Percentiles rank a stretch among this genome's conserved stretches.
Evolutionary conservation across 2,329 filamentous ascomycete species (phyloP).

Genomic region (Sporothrix euskadiensis): DNA sequence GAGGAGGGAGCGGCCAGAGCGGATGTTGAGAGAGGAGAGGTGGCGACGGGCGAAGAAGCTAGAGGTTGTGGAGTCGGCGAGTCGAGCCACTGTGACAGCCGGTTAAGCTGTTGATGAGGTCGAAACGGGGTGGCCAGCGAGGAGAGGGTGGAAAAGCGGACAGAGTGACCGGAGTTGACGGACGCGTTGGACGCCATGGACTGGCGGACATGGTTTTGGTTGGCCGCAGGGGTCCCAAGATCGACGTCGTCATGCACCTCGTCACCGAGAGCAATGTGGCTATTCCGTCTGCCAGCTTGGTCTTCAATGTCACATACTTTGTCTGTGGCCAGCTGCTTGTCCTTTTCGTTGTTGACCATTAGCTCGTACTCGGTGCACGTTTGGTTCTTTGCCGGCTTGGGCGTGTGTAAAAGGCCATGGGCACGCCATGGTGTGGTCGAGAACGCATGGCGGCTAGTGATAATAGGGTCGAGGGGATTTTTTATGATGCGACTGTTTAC

Average conservation of each 20-base stretch:
- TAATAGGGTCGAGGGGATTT: neutral
- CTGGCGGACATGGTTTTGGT: neutral
- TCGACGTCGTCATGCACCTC: neutral
- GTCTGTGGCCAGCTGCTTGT: neutral
- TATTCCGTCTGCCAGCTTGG: neutral
- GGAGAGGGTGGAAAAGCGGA: conserved; percentile 6
- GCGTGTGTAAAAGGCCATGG: neutral
- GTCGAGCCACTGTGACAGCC: conserved; percentile 8
- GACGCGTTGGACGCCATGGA: conserved; percentile 6
- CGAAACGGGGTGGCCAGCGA: neutral
- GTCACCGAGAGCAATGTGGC: neutral
- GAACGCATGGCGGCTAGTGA: neutral
- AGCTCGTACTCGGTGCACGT: conserved; percentile 25
- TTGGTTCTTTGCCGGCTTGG: neutral
- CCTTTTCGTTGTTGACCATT: conserved; percentile 24
- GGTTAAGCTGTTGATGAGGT: neutral
- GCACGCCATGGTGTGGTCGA: neutral
- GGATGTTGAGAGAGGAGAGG: neutral
- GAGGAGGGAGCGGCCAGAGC: neutral
- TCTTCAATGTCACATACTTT: neutral
- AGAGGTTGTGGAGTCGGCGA: neutral
- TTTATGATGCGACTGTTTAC: conserved; percentile 18
- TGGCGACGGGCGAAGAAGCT: neutral
- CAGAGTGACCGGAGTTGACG: neutral
- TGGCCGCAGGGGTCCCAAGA: neutral